Evolutionary conservation across 2,329 filamentous ascomycete species (phyloP), one percentile per base, ranked within the genome.

Genomic region (Cercospora brassicicola): DNA sequence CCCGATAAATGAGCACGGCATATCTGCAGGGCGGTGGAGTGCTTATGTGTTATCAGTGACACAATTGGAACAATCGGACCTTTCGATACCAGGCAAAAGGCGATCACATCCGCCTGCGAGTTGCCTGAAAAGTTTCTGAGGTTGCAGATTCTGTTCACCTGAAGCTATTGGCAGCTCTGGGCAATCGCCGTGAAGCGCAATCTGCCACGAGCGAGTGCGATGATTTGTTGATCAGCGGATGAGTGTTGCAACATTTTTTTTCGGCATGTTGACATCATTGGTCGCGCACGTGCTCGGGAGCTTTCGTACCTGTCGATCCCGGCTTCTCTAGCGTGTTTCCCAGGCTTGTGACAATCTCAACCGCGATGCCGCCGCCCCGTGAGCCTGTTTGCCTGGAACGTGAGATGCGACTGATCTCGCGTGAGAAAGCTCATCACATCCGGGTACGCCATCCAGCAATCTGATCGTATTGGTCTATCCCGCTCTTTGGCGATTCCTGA

Each of bases 1-100:
- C 18, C 20, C 59, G 36, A 45, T 55, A 65, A 33, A 59, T 59
- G 56, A 36, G 36, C 30, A 53, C 30, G 6, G 59, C n/a, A 59
- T 15, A 33, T 36, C 39, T 65, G 53, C 18, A 65, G 28, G 31
- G 59, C 13, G 20, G 36, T 62, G 31, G 59, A 31, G 20, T 15
- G 59, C 42, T 51, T 26, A 13, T 28, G 48, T 53, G 48, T 53
- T 53, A 53, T 53, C 48, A 53, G 48, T 53, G 48, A 53, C 23
- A 53, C 48, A 53, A 51, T 23, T 36, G 33, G 33, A 36, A 36
- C 48, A 51, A 53, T 53, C 48, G 10, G 20, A 53, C 48, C 48
- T 13, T 23, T 23, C 48, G 11, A 23, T 28, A 10, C 26, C 8
- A 26, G 20, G 48, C 20, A 15, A 15, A 6, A 20, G 48, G 20